Base-by-base conservation (phyloP, 805 yeast genomes). In the Ogataea sp. region DNA sequence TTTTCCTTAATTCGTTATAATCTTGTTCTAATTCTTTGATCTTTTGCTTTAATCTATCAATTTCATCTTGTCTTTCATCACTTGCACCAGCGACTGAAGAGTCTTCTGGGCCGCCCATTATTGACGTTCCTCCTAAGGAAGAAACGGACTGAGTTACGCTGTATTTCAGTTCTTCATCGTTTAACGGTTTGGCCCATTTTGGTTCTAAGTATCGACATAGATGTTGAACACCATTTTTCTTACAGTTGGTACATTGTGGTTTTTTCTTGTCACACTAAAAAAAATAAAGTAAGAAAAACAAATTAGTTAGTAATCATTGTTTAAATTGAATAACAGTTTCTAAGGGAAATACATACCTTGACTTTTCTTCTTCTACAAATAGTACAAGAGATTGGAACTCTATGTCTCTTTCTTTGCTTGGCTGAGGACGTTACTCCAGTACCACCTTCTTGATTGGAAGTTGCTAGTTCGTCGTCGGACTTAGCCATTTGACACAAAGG, bases 181-280 rank as follows among this genome's bases (percentile, higher is more conserved):
- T 51, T 49, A 56, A 42, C 4, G 71, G 71, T 41, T 67, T 68
- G 1, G 80, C 80, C 81, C 81, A 75, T n/a, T 67, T 61, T 32
- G 78, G 81, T 44, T 73, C 79, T 47, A 75, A 62, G 46, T 73
- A 75, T 38, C 72, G 74, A 42, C 81, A 75, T 16, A 75, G 55
- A 50, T 75, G 80, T 7, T 71, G 71, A 14, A 75, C 80, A 2
- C 79, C 80, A 14, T 76, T 74, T 48, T 71, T 71, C 27, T 67
- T 64, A 59, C 81, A 75, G 41, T 72, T 74, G 8, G 71, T 62
- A 53, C 81, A 75, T 37, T 72, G 74, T 1, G 81, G 81, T 45
- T 74, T 67, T 34, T 65, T 64, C 49, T 62, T 62, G 37, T 62
- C 67, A 48, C 67, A 62, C 47, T 46, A 36, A 26, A 26, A 10